A percentile compares a stretch with the other conserved stretches of the same genome.
phyloP scores from a whole-genome alignment of 495 filamentous ascomycete genomes.

The Aspergillus bridgeri region DNA sequence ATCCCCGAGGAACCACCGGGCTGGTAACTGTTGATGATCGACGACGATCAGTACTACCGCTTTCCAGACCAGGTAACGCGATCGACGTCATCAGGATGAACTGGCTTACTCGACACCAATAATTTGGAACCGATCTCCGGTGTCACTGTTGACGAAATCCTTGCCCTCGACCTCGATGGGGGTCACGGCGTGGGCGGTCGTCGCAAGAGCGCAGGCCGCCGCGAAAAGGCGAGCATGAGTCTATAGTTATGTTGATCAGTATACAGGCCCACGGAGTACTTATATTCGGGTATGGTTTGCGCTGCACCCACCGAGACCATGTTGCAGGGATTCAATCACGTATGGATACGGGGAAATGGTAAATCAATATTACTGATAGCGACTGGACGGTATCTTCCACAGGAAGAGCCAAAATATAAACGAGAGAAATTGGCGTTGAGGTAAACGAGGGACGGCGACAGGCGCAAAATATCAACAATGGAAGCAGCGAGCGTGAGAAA shows the following conservation, averaged over 20 bases:
- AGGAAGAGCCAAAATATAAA: constrained; percentile 5
- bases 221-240: constrained; percentile 36
- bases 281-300: too few species aligned
- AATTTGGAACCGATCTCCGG: constrained; percentile 78
- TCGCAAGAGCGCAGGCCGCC: constrained; percentile 40
- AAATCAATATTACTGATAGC: background rate
- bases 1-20: constrained; percentile 86
- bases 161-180: constrained; percentile 69
- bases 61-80: constrained; percentile 12
- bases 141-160: constrained; percentile 79
- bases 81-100: constrained; percentile 10
- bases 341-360: background rate
- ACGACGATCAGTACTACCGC: constrained; percentile 20
- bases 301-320: constrained; percentile 9
- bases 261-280: too few species aligned
- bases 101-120: constrained; percentile 75
- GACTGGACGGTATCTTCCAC: constrained; percentile 5
- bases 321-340: background rate
- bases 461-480: constrained; percentile 11
- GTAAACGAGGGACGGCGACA: constrained; percentile 21
- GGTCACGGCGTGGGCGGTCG: constrained; percentile 63
- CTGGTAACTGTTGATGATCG: constrained; percentile 61
- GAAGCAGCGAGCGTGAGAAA: constrained; percentile 23
- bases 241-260: constrained; percentile 15
- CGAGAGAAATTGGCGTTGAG: background rate